Percentiles rank a stretch among this genome's conserved stretches.
Conservation (phyloP, 495 filamentous ascomycete genomes). For the Antarctomyces pellizariae region DNA sequence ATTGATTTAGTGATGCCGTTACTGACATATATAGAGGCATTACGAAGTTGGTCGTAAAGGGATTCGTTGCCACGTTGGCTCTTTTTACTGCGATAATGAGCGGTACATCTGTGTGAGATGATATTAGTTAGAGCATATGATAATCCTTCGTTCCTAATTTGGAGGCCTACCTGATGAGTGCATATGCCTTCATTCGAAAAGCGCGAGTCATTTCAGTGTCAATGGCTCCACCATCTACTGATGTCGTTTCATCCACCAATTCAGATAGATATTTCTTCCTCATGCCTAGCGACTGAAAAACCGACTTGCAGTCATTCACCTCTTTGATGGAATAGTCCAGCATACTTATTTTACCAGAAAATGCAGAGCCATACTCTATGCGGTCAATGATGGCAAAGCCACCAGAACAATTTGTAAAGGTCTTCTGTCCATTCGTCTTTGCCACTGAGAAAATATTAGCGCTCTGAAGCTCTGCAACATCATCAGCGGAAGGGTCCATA, state of each 20-base stretch:
- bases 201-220: constrained; percentile 3
- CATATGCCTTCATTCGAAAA: constrained; percentile 15
- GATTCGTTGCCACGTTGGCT: constrained; percentile 4
- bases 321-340: constrained; percentile 2
- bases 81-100: constrained; percentile 16
- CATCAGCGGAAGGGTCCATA: constrained; percentile 1
- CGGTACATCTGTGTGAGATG: constrained; percentile 6
- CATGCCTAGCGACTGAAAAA: constrained; percentile 1
- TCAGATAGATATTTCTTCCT: constrained; percentile 2
- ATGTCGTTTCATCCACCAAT: constrained; percentile 2
- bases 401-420: neutral
- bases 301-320: neutral
- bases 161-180: constrained; percentile 14
- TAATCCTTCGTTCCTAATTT: neutral
- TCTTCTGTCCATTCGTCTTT: constrained; percentile 1
- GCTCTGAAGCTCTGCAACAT: neutral
- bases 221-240: constrained; percentile 1
- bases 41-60: constrained; percentile 15
- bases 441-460: constrained; percentile 4
- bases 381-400: constrained; percentile 3
- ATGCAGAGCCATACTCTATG: constrained; percentile 1
- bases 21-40: constrained; percentile 11
- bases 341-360: constrained; percentile 1
- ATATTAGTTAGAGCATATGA: constrained; percentile 1
- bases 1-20: constrained; percentile 13